Percentiles rank a stretch among this genome's conserved stretches.
Conservation (phyloP, 352 stramenopile species). For the Phytophthora pistaciae region DNA sequence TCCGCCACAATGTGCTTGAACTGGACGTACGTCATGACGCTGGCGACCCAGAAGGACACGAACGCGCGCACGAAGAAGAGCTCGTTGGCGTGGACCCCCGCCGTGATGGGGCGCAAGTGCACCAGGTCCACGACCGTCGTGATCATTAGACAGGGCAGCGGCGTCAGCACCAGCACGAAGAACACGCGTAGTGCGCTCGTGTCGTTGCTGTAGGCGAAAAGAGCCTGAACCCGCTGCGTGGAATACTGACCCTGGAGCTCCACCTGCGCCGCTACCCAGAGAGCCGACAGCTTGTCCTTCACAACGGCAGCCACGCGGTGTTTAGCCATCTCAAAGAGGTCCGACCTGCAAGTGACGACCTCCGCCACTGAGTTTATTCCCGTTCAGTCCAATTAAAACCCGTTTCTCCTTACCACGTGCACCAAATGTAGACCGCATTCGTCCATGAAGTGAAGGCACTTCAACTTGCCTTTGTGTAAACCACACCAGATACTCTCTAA, state of each 20-base stretch:
- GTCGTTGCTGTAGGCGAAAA: neutral
- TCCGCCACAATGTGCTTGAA: neutral
- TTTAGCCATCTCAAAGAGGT: neutral
- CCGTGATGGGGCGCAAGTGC: neutral
- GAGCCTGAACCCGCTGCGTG: neutral
- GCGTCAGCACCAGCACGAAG: neutral
- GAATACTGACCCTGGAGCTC: neutral
- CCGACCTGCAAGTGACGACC: constrained; percentile 2
- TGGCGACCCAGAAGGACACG: neutral
- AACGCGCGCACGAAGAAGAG: constrained; percentile 2
- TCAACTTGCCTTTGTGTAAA: constrained; percentile 17
- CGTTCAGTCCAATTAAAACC: neutral
- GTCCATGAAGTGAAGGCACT: neutral
- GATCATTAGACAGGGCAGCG: neutral
- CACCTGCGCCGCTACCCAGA: constrained; percentile 1
- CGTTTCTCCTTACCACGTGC: neutral
- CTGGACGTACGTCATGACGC: neutral
- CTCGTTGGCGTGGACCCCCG: neutral
- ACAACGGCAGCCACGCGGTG: neutral
- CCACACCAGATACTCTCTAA: constrained; percentile 1
- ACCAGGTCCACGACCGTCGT: neutral
- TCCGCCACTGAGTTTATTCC: neutral
- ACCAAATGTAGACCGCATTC: neutral
- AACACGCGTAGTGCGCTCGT: neutral
- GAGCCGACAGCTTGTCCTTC: neutral